Evolutionary conservation across 768 basidiomycete species (phyloP).

Genomic region (Leccinum subtestaceum): DNA sequence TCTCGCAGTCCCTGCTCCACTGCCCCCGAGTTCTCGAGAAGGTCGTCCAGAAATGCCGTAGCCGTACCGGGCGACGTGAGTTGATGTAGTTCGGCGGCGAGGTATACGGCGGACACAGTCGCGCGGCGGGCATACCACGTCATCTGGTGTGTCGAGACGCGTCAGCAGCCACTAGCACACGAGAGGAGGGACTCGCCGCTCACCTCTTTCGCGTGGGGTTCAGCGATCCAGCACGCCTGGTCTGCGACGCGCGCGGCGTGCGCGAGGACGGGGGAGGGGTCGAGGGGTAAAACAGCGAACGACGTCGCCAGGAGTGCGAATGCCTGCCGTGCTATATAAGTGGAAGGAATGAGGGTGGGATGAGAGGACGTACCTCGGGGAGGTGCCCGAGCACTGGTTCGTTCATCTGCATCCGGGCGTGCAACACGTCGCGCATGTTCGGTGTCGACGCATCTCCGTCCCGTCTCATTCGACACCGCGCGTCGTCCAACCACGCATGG

Average conservation of each 20-base stretch:
- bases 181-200: constrained; percentile 17
- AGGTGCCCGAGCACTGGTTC: constrained; percentile 62
- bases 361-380: constrained; percentile 55
- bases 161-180: neutral
- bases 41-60: constrained; percentile 58
- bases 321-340: constrained; percentile 44
- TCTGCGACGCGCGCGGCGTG: constrained; percentile 66
- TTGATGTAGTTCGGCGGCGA: constrained; percentile 81
- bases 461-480: constrained; percentile 47
- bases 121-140: constrained; percentile 72
- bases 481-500: constrained; percentile 72
- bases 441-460: neutral
- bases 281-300: constrained; percentile 46
- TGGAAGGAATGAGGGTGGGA: neutral
- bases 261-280: constrained; percentile 56
- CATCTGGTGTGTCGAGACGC: constrained; percentile 39
- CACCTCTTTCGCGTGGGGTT: constrained; percentile 59
- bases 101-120: constrained; percentile 64
- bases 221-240: constrained; percentile 60
- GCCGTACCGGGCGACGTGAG: constrained; percentile 73
- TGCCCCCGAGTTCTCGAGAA: constrained; percentile 49
- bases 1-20: constrained; percentile 52
- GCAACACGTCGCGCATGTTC: constrained; percentile 51
- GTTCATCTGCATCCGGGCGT: constrained; percentile 59
- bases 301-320: constrained; percentile 67